phyloP scores from a whole-genome alignment of 2,329 filamentous ascomycete genomes.

The Fusarium sp. region DNA sequence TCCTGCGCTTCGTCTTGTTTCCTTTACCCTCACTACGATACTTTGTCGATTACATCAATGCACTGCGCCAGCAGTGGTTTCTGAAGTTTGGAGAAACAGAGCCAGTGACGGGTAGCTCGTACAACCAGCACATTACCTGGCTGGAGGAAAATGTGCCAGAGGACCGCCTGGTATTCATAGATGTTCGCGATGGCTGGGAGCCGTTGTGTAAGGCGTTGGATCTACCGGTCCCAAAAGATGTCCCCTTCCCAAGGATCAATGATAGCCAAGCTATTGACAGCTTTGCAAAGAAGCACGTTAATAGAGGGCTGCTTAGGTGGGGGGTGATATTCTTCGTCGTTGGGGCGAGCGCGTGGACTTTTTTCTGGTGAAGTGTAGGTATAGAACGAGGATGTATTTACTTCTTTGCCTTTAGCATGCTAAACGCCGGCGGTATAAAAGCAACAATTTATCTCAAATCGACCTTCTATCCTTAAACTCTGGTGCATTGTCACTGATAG shows the following conservation, averaged over 20 bases:
- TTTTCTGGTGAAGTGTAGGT: too few relatives aligned
- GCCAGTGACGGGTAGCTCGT: not conserved
- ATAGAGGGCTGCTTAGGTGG: not conserved
- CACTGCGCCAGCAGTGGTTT: not conserved
- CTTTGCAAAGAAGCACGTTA: not conserved
- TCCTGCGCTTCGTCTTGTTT: not conserved
- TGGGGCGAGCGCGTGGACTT: not conserved
- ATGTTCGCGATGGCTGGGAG: not conserved
- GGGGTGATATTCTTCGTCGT: rapidly evolving
- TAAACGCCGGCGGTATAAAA: rapidly evolving
- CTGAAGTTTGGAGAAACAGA: not conserved
- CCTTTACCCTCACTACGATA: not conserved
- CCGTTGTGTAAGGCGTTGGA: not conserved
- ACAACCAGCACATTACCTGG: not conserved
- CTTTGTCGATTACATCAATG: not conserved
- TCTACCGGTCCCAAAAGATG: not conserved
- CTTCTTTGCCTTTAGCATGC: not conserved
- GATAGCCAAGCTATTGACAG: not conserved
- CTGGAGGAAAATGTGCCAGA: not conserved
- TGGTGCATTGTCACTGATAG: not conserved
- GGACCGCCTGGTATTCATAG: not conserved
- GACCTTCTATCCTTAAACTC: not conserved
- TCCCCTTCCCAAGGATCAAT: not conserved
- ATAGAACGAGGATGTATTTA: not conserved
- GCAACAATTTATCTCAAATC: not conserved